phyloP scores from a whole-genome alignment of 495 filamentous ascomycete genomes.

The Aspergillus affinis region DNA sequence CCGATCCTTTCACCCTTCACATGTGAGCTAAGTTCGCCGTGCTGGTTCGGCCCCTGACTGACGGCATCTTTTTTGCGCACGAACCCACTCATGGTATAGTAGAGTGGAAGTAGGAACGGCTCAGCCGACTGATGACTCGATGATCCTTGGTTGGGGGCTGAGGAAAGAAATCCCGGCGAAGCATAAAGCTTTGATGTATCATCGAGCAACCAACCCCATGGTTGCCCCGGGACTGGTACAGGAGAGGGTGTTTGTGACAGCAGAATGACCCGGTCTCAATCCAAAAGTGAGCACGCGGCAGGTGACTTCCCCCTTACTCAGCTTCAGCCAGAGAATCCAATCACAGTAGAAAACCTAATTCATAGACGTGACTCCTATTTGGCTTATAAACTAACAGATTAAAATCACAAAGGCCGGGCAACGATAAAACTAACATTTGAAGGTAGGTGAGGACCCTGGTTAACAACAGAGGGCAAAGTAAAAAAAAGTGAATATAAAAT shows the following conservation, averaged over 20 bases:
- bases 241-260: too few relatives aligned
- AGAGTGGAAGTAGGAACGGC: background rate
- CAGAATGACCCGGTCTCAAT: too few relatives aligned
- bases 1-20: too few relatives aligned
- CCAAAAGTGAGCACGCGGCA: too few relatives aligned
- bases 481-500: constrained; percentile 13
- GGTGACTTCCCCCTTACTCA: too few relatives aligned
- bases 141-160: background rate
- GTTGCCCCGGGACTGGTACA: background rate
- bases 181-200: background rate
- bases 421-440: background rate
- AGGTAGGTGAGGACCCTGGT: background rate
- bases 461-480: constrained; percentile 5
- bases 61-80: too few relatives aligned
- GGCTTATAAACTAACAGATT: background rate
- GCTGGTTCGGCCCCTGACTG: too few relatives aligned
- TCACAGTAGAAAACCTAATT: background rate
- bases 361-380: background rate
- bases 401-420: background rate
- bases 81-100: too few relatives aligned
- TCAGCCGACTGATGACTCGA: background rate
- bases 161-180: background rate
- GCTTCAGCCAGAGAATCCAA: background rate
- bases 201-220: background rate
- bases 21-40: too few relatives aligned